Base-by-base conservation (phyloP, 495 filamentous ascomycete genomes). In the Tetracladium setigerum region DNA sequence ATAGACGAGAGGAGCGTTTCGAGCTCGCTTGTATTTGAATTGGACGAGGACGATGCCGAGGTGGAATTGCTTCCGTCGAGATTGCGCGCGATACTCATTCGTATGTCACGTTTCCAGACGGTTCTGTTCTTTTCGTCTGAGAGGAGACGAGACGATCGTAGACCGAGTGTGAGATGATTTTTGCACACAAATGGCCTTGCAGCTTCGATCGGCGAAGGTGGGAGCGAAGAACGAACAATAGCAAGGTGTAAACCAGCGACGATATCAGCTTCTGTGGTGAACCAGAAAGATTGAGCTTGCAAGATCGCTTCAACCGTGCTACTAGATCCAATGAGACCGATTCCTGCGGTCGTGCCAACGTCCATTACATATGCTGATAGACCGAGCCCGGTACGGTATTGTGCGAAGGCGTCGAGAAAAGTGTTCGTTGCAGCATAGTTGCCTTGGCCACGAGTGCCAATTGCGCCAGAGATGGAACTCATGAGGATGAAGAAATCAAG, bases 401-500 rank as follows among this genome's bases (percentile, higher is more conserved):
- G 66, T 0, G 70, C 67, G 14, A 78, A 58, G 1, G 65, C 65
- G 50, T 78, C 77, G 5, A 80, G 67, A 62, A 77, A 83, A 46
- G 70, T 70, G 54, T 82, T 83, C 16, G 74, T 76, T 0, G 79
- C 76, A 14, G 74, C 72, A 56, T 85, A 85, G 7, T 78, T 77
- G 5, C 73, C 68, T 57, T 86, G 80, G 0, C 72, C 72, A 34
- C 67, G 60, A 57, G 69, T 75, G 0, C 82, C 82, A 24, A 82
- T 65, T 11, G 73, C 63, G 31, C 74, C 76, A 15, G 77, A 66
- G 12, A 81, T 62, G 9, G 82, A 85, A 3, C 77, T 79, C 38
- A 83, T 73, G 24, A 72, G 68, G 14, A 84, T 64, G 61, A 85
- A 84, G 67, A 86, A 86, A 57, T 84, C 82, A 0, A 84, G 70